These are phyloP conservation scores for Vachellia pachyceras DNA, from an alignment of 306 rosid species.

Conservation along the genomic window DNA sequence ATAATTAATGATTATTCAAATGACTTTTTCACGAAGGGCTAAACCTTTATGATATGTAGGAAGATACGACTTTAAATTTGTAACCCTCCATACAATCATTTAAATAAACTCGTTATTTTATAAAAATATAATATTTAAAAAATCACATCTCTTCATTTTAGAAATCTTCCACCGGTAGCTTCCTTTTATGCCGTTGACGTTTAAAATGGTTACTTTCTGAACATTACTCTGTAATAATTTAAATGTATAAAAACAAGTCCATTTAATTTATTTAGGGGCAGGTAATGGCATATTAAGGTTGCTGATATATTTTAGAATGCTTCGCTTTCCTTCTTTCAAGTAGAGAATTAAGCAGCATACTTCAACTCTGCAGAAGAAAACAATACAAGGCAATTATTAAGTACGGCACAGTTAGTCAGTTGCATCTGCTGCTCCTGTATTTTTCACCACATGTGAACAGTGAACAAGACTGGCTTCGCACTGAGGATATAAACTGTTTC, in stretches of 20 bases:
- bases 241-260: background rate
- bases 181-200: too few relatives aligned
- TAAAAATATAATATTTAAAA: too few relatives aligned
- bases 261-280: background rate
- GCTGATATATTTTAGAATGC: background rate
- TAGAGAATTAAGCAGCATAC: background rate
- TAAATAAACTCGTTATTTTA: too few relatives aligned
- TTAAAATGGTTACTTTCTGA: background rate
- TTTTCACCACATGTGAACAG: background rate
- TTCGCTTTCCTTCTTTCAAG: background rate
- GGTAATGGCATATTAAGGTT: background rate
- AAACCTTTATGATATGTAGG: too few relatives aligned
- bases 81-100: too few relatives aligned
- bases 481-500: slow-evolving; percentile 10
- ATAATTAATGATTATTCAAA: too few relatives aligned
- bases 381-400: background rate
- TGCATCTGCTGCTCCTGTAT: background rate
- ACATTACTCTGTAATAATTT: background rate
- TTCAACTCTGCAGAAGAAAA: background rate
- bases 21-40: too few relatives aligned
- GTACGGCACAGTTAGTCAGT: background rate
- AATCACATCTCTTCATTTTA: too few relatives aligned
- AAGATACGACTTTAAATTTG: too few relatives aligned
- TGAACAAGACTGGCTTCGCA: background rate
- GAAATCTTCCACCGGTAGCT: too few relatives aligned